Evolutionary conservation across 2,329 filamentous ascomycete genomes (phyloP), one percentile per base, ranked within the genome.

Genomic region (Fonsecaea nubica): DNA sequence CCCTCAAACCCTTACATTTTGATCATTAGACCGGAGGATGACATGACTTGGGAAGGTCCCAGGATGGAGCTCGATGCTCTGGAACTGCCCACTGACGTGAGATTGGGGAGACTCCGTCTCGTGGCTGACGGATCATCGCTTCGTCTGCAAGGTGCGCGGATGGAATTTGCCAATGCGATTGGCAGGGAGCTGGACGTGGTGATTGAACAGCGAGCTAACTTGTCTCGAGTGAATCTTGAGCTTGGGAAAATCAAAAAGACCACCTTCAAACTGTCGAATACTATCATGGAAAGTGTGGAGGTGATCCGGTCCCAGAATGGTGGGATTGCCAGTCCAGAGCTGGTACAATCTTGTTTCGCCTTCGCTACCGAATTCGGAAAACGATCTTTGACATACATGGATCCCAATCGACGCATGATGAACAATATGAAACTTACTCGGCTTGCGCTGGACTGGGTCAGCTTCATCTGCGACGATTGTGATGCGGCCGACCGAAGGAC

Each of bases 351-450:
- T 4, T 99, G 94, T 79, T 99, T 98, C 77, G 91, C 96, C 48
- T 99, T 98, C 75, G 95, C 95, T n/a, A 98, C 95, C 0, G 95
- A 99, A 77, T 99, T 99, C 72, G 95, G 95, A 53, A 94, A 97
- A 77, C 90, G 95, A 70, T 97, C 94, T 1, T 86, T 97, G 58
- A 88, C 95, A 21, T 96, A 96, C 81, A 95, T 99, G 89, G 95
- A 99, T 79, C 91, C 92, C 77, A 98, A 97, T 76, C 85, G 95
- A 63, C 90, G 94, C 58, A 92, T 96, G 72, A 96, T 98, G 92
- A 98, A 98, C 80, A 97, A 97, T 77, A 85, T 96, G 72, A 97
- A 96, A 77, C 86, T 99, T 63, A 96, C 94, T 12, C 92, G 96
- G 75, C 84, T 99, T 61, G 93, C 93, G 3, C 83, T 99, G 10